phyloP scores from a whole-genome alignment of 1,139 yeast species.

The Suhomyces bolitotheri region DNA sequence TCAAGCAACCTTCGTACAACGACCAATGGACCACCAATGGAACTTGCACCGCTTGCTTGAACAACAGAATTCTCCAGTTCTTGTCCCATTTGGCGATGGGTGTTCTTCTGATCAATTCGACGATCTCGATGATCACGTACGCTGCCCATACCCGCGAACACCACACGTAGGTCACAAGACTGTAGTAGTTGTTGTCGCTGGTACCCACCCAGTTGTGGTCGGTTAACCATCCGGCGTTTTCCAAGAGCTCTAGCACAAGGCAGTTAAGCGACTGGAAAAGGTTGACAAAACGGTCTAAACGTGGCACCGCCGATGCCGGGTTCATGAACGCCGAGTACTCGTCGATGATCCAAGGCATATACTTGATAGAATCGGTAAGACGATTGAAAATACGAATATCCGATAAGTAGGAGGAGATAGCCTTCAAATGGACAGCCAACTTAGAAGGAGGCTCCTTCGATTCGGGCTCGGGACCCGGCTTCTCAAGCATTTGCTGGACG shows the following conservation, averaged over 20 bases:
- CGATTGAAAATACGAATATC: slow-evolving; percentile 57
- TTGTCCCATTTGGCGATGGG: slow-evolving; percentile 40
- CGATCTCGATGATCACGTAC: slow-evolving; percentile 48
- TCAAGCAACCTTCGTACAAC: slow-evolving; percentile 52
- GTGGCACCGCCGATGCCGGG: slow-evolving; percentile 29
- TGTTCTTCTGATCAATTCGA: slow-evolving; percentile 45
- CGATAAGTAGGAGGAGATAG: slow-evolving; percentile 47
- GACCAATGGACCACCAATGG: slow-evolving; percentile 65
- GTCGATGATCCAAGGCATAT: slow-evolving; percentile 51
- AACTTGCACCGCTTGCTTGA: slow-evolving; percentile 46
- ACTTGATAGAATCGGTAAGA: slow-evolving; percentile 51
- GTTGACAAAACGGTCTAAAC: slow-evolving; percentile 37
- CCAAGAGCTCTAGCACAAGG: slow-evolving; percentile 49
- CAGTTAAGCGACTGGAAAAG: slow-evolving; percentile 46
- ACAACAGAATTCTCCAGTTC: slow-evolving; percentile 38
- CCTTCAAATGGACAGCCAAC: slow-evolving; percentile 41
- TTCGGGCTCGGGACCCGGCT: slow-evolving; percentile 4
- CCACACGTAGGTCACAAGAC: slow-evolving; percentile 47
- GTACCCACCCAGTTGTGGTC: slow-evolving; percentile 58
- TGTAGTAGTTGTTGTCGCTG: slow-evolving; percentile 44
- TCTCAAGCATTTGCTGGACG: slow-evolving; percentile 6
- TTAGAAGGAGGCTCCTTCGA: slow-evolving; percentile 20
- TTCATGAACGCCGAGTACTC: slow-evolving; percentile 34
- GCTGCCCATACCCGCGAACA: slow-evolving; percentile 61
- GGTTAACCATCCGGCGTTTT: slow-evolving; percentile 58